Percentiles rank a stretch among this genome's conserved stretches.
Conservation (phyloP, 2,329 filamentous ascomycete genomes). For the Sporothrix euskadiensis region DNA sequence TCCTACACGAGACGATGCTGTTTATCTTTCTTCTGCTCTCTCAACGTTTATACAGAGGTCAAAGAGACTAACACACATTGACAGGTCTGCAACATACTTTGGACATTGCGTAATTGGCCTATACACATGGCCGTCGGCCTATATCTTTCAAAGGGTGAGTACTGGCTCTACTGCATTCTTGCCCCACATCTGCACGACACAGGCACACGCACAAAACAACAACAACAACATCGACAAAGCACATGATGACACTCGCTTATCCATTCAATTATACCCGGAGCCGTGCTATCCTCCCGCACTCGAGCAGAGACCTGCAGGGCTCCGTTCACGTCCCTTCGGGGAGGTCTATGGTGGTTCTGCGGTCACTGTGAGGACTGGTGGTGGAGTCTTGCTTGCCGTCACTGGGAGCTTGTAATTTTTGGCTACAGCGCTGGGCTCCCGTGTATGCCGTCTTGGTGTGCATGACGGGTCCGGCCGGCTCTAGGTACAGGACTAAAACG, state of each 20-base stretch:
- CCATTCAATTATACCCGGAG: slow-evolving; percentile 70
- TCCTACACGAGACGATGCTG: slow-evolving; percentile 27
- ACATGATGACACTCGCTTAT: slow-evolving; percentile 68
- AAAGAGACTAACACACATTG: neutral
- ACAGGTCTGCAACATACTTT: neutral
- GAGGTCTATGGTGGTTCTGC: neutral
- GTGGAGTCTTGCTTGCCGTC: slow-evolving; percentile 62
- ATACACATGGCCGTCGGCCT: too few species aligned
- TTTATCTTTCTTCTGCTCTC: slow-evolving; percentile 24
- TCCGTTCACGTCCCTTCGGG: neutral
- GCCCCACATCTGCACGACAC: neutral
- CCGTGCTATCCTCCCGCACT: slow-evolving; percentile 75
- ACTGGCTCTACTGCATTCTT: neutral
- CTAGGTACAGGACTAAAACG: slow-evolving; percentile 44
- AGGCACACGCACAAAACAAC: neutral
- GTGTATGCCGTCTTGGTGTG: slow-evolving; percentile 58
- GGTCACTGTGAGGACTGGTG: slow-evolving; percentile 65
- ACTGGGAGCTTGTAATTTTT: slow-evolving; percentile 49
- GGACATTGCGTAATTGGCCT: neutral
- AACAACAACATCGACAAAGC: neutral
- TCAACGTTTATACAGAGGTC: neutral
- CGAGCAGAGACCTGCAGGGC: slow-evolving; percentile 46
- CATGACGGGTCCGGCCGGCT: slow-evolving; percentile 39
- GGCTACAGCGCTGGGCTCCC: slow-evolving; percentile 57
- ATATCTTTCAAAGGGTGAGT: slow-evolving; percentile 16